Conservation (phyloP, 345 rosid species). For the Psidium friedrichsthalianum region DNA sequence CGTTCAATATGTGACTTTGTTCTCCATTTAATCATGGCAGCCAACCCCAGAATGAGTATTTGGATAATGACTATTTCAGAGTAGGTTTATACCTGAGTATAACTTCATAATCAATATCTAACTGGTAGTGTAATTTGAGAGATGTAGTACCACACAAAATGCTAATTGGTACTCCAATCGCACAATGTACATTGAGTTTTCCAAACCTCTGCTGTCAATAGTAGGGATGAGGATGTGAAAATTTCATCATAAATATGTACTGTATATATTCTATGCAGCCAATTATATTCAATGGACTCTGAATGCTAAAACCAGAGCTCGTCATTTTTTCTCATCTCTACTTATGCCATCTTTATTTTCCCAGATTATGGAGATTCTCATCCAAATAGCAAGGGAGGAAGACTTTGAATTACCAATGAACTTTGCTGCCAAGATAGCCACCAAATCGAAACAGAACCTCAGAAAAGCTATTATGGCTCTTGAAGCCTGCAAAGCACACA, state of each 20-base stretch:
- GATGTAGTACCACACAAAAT: background rate
- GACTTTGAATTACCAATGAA: constrained; percentile 48
- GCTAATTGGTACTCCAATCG: background rate
- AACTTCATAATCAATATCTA: background rate
- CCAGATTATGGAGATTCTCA: constrained; percentile 56
- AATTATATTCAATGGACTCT: background rate
- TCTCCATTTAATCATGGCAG: background rate
- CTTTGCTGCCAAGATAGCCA: constrained; percentile 51
- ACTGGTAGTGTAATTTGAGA: background rate
- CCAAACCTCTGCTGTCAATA: background rate
- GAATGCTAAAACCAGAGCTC: background rate
- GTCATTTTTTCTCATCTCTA: background rate
- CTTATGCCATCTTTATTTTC: background rate
- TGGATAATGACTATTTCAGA: background rate
- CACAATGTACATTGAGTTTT: background rate
- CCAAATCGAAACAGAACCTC: constrained; percentile 49
- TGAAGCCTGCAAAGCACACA: constrained; percentile 60
- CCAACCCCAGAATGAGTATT: background rate
- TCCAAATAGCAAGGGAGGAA: constrained; percentile 48
- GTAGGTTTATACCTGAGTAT: background rate
- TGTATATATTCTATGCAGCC: background rate
- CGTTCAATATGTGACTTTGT: background rate
- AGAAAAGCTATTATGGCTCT: constrained; percentile 65
- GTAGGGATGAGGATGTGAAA: background rate
- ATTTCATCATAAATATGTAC: background rate